Evolutionary conservation across 2,329 filamentous ascomycete genomes (phyloP).

Genomic region (Thielaviopsis musarum): DNA sequence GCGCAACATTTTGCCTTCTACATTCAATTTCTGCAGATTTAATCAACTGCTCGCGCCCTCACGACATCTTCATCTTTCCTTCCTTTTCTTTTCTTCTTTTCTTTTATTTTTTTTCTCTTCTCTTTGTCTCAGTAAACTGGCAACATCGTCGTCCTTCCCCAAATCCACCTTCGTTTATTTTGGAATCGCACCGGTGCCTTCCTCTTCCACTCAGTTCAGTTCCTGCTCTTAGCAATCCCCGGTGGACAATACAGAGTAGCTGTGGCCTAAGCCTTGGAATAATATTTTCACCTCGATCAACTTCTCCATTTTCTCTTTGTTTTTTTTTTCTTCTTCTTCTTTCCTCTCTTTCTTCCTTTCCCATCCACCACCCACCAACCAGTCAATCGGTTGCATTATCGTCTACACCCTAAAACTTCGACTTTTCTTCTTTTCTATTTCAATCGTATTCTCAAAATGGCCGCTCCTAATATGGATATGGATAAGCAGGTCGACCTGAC

Average conservation of each 20-base stretch:
- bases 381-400: conserved; percentile 3
- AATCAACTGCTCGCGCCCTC: too few species aligned
- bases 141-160: not conserved
- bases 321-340: conserved; percentile 6
- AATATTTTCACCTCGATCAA: conserved; percentile 10
- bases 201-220: conserved; percentile 8
- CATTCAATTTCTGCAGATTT: too few species aligned
- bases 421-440: conserved; percentile 5
- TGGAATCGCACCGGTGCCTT: conserved; percentile 13
- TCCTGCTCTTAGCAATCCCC: conserved; percentile 8
- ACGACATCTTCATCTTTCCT: not conserved
- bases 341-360: conserved; percentile 1
- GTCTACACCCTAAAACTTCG: conserved; percentile 1
- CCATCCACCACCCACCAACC: conserved; percentile 7
- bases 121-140: not conserved
- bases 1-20: too few species aligned
- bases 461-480: conserved; percentile 20
- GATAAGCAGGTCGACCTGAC: conserved; percentile 47
- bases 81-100: not conserved
- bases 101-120: not conserved
- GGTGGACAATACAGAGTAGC: conserved; percentile 9
- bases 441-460: conserved; percentile 19
- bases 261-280: conserved; percentile 6
- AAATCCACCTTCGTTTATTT: conserved; percentile 11
- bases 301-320: not conserved